Conservation (phyloP, 495 filamentous ascomycete genomes). For the Penicillium paradoxum region DNA sequence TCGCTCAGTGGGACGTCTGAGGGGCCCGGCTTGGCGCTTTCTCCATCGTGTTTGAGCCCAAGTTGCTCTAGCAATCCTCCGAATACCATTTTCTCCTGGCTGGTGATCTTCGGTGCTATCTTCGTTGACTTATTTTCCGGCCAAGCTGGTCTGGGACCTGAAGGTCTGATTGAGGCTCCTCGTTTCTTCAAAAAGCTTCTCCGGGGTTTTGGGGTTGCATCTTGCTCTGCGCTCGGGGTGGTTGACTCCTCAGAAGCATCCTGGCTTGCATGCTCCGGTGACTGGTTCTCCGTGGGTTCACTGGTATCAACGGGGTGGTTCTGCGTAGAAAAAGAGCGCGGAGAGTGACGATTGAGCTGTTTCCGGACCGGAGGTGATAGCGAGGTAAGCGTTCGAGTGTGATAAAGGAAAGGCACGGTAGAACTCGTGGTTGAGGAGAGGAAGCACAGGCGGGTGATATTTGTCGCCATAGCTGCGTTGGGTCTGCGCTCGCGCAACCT, state of each 20-base stretch:
- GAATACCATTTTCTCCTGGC: slow-evolving; percentile 25
- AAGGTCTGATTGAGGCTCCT: slow-evolving; percentile 10
- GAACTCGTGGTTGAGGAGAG: slow-evolving; percentile 21
- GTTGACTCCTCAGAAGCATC: neutral
- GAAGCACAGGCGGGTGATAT: slow-evolving; percentile 20
- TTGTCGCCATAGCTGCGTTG: slow-evolving; percentile 15
- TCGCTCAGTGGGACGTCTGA: slow-evolving; percentile 1
- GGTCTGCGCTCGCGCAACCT: neutral
- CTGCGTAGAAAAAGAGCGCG: slow-evolving; percentile 11
- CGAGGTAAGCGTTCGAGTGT: slow-evolving; percentile 55
- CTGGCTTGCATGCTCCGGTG: neutral
- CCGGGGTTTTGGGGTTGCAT: slow-evolving; percentile 1
- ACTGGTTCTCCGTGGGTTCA: neutral
- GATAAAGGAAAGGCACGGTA: slow-evolving; percentile 62
- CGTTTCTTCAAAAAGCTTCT: slow-evolving; percentile 27
- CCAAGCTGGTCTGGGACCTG: neutral
- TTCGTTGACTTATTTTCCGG: neutral
- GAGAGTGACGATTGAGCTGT: slow-evolving; percentile 6
- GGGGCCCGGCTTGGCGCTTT: neutral
- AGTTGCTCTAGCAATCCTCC: slow-evolving; percentile 24
- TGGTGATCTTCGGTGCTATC: slow-evolving; percentile 20
- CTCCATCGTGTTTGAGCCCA: slow-evolving; percentile 5
- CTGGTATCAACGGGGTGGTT: neutral
- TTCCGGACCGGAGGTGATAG: slow-evolving; percentile 10
- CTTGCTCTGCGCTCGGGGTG: neutral